These are phyloP conservation scores for Tricladium varicosporioides DNA, from an alignment of 2,329 filamentous ascomycete species.

Conservation along the genomic window DNA sequence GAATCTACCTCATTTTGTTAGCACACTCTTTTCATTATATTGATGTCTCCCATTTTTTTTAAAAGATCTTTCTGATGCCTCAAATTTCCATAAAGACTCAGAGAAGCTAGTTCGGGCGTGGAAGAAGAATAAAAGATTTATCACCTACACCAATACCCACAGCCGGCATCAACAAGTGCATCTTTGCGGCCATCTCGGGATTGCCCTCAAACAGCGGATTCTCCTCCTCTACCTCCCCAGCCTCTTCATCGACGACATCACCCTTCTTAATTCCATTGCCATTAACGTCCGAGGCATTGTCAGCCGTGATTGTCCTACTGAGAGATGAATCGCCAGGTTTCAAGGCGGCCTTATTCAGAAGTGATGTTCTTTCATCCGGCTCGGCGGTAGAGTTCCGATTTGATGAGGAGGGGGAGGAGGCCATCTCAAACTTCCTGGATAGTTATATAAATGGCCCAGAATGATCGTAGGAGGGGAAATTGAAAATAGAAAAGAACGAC, in stretches of 20 bases:
- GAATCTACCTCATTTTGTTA: conserved; percentile 49
- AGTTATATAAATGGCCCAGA: no score
- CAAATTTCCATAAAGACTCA: no score
- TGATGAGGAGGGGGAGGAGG: neutral
- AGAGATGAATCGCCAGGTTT: neutral
- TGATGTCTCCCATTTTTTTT: no score
- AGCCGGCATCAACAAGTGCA: conserved; percentile 60
- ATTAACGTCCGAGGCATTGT: neutral
- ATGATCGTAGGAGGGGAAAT: no score
- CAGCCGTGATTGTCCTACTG: no score
- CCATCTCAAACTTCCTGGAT: neutral
- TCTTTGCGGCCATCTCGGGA: conserved; percentile 36
- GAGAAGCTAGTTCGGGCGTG: no score
- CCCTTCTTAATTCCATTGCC: neutral
- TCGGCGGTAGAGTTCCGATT: no score
- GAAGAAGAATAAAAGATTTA: no score
- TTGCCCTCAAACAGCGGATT: conserved; percentile 27
- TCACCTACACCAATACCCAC: conserved; percentile 57
- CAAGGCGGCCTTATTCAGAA: neutral
- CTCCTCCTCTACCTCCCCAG: conserved; percentile 10
- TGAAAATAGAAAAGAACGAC: no score
- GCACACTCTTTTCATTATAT: neutral
- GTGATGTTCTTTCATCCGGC: conserved; percentile 7
- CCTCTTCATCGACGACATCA: conserved; percentile 15
- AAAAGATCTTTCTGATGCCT: no score